Percentiles rank a stretch among this genome's conserved stretches.
Evolutionary conservation across 441 rosid genomes (phyloP).

Genomic region (Adansonia grandidieri): DNA sequence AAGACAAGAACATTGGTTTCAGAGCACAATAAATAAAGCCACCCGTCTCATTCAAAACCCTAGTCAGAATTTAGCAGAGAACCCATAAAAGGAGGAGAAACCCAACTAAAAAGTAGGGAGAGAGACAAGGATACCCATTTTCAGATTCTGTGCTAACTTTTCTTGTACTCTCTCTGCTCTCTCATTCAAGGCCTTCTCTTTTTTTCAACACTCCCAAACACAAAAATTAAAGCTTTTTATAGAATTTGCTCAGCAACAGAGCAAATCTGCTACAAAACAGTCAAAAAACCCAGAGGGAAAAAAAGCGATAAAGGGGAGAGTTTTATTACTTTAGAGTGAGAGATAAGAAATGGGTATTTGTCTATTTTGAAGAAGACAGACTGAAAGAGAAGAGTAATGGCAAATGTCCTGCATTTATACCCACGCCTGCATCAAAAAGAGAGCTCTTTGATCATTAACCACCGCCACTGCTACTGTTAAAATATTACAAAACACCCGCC

Average conservation of each 20-base stretch:
- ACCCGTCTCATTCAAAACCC: constrained; percentile 61
- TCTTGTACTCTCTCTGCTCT: constrained; percentile 51
- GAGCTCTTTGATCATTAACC: constrained; percentile 78
- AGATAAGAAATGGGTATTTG: constrained; percentile 22
- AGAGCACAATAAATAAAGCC: constrained; percentile 48
- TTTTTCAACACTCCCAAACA: constrained; percentile 35
- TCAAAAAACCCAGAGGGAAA: constrained; percentile 28
- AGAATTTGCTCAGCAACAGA: constrained; percentile 33
- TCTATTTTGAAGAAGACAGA: constrained; percentile 30
- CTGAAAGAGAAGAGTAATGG: constrained; percentile 34
- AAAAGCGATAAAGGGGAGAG: constrained; percentile 20
- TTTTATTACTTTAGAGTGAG: constrained; percentile 25
- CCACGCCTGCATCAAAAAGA: constrained; percentile 98
- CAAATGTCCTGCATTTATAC: constrained; percentile 77
- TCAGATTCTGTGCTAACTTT: constrained; percentile 75
- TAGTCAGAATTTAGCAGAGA: constrained; percentile 51
- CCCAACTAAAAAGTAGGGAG: constrained; percentile 50
- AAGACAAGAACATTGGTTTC: constrained; percentile 59
- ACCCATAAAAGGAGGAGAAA: constrained; percentile 36
- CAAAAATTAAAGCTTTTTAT: constrained; percentile 32
- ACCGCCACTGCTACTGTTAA: constrained; percentile 73
- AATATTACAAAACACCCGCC: constrained; percentile 28
- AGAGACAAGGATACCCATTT: constrained; percentile 81
- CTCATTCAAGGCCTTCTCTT: constrained; percentile 34
- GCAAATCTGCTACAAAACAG: constrained; percentile 37